Evolutionary conservation across 73 alveolate species (phyloP), one percentile per base, ranked within the genome.

Genomic region (Stentor roeselii): DNA sequence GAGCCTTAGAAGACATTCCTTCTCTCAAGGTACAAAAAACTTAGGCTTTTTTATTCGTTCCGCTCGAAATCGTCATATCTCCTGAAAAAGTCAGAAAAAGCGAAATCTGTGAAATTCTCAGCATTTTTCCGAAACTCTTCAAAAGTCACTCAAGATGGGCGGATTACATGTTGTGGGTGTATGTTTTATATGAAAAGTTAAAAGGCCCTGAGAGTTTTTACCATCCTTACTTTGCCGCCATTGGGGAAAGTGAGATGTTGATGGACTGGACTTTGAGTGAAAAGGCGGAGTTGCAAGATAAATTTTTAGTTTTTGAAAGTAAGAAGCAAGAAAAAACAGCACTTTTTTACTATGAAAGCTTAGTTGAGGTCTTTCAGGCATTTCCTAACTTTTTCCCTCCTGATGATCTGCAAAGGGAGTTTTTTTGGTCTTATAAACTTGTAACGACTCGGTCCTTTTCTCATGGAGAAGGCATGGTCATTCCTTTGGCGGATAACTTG

Each of bases 41-140:
- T 30, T 82, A 88, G 84, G 93, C 85, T 1, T 84, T 83, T 42
- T 60, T 88, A 59, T 88, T 59, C 86, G 50, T 88, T 59, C 93
- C 93, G 4, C 59, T 76, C 35, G 58, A 76, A 27, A 39, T 86
- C 41, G 74, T 88, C n/a, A 84, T 88, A 6, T 59, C 90, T 2
- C 84, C 67, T 3, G 84, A 88, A 58, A 76, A 86, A 76, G 93
- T 90, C 3, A 39, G 83, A 3, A 58, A 83, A 0, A 84, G 88
- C 0, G 90, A 84, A 59, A 88, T 88, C 1, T 87, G 90, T 2
- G 59, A 41, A 59, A 84, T 88, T 32, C 84, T 84, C 60, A 82
- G 42, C 36, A 75, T 84, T 37, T 87, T 76, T 59, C 87, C 83
- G 31, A 41, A 36, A n/a, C 27, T 88, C 2, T 88, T 84, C 42